Base-by-base conservation (phyloP, 1,139 yeast species). In the Meyerozyma athensensis region DNA sequence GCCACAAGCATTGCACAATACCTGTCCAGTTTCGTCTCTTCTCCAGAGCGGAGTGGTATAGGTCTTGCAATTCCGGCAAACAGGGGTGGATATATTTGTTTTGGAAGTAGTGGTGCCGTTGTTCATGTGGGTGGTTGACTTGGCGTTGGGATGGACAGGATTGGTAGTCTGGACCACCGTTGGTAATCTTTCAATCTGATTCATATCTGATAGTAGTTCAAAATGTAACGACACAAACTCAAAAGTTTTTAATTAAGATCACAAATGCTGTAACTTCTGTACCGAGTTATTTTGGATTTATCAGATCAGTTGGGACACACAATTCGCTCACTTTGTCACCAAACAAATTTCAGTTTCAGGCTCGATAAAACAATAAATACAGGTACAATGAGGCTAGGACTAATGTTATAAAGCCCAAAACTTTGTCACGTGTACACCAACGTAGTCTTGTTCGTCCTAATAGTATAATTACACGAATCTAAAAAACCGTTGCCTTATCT, bases 31-130 rank as follows among this genome's bases (percentile, higher is more conserved):
- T 55, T 89, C 96, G 59, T 89, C 96, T 49, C 97, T 72, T 59
- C 97, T 74, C 97, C 97, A 90, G 19, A 90, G 67, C 1, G 97
- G 97, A 1, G 97, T 90, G 1, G 92, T 89, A 43, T 86, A 85
- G 5, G 97, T 90, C 50, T 82, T 77, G 63, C 97, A 90, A 59
- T 90, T 90, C 49, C 84, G 86, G 59, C 97, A 90, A 17, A 83
- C 74, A 1, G 96, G 90, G 30, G 78, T 67, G 5, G 81, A 60
- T 42, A 77, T 71, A 48, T 75, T 77, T 6, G 72, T 56, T 45
- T 69, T 69, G 31, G 74, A 57, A 34, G 74, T 65, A 33, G 74
- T 65, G 37, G 72, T 64, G 23, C 74, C 74, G 45, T 66, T 67
- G 43, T 58, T 64, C 36, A 66, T 60, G 33, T 63, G 70, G 35